phyloP scores from a whole-genome alignment of 345 rosid genomes.

The Citrus medica region DNA sequence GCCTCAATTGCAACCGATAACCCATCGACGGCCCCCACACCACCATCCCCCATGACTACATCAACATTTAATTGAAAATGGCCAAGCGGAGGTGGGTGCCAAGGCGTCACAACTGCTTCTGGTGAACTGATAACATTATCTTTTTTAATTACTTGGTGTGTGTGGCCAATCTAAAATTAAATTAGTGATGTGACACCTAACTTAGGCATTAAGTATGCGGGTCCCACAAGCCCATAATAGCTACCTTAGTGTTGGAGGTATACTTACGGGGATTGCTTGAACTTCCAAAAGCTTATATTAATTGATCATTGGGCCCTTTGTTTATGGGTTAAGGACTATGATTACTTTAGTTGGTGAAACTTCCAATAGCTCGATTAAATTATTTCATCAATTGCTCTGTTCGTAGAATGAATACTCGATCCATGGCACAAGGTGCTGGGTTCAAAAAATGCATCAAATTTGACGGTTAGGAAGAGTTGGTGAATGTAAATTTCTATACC shows the following conservation, averaged over 20 bases:
- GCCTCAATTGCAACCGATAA: too few relatives aligned
- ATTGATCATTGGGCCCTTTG: not conserved
- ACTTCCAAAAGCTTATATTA: not conserved
- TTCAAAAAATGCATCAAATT: not conserved
- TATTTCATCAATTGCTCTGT: not conserved
- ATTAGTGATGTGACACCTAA: too few relatives aligned
- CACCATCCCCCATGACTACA: too few relatives aligned
- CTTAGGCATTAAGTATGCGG: not conserved
- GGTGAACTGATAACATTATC: not conserved
- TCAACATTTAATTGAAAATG: too few relatives aligned
- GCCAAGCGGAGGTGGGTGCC: too few relatives aligned
- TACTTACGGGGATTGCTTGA: not conserved
- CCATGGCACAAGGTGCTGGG: not conserved
- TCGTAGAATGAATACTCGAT: not conserved
- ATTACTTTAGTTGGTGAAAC: not conserved
- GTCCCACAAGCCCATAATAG: not conserved
- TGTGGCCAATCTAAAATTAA: not conserved
- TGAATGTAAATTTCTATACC: too few relatives aligned
- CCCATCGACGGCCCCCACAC: too few relatives aligned
- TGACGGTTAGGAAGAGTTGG: too few relatives aligned
- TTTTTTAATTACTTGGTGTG: not conserved
- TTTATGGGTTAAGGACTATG: not conserved
- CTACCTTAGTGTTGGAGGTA: not conserved
- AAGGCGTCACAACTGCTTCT: not conserved
- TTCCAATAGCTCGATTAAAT: not conserved